A percentile compares a stretch with the other conserved stretches of the same genome.
Conservation (phyloP, 306 rosid genomes). For the Vachellia collinsii region DNA sequence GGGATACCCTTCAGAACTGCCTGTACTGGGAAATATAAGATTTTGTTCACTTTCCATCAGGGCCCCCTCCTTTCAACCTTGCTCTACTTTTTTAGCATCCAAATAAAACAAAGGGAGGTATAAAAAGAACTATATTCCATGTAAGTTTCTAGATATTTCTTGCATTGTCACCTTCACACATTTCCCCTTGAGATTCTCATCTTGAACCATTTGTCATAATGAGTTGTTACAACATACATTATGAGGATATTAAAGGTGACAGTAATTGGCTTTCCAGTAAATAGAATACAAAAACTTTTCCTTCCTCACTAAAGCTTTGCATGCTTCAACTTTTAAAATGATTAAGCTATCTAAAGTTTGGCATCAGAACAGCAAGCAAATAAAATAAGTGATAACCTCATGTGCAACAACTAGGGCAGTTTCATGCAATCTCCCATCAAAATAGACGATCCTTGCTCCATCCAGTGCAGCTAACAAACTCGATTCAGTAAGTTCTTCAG, state of each 20-base stretch:
- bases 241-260: slow-evolving; percentile 2
- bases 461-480: slow-evolving; percentile 73
- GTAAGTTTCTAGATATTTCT: slow-evolving; percentile 6
- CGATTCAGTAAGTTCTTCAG: slow-evolving; percentile 66
- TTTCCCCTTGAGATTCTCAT: slow-evolving; percentile 3
- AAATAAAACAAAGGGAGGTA: slow-evolving; percentile 14
- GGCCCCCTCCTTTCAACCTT: slow-evolving; percentile 28
- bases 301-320: neutral
- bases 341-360: slow-evolving; percentile 6
- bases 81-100: slow-evolving; percentile 23
- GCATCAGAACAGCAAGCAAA: slow-evolving; percentile 33
- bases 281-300: neutral
- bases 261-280: neutral
- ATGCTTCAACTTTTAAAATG: slow-evolving; percentile 30
- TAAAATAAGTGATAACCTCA: slow-evolving; percentile 66
- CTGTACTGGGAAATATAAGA: slow-evolving; percentile 59
- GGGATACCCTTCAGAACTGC: slow-evolving; percentile 77
- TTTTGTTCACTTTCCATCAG: slow-evolving; percentile 44
- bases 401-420: slow-evolving; percentile 83
- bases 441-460: slow-evolving; percentile 77
- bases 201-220: slow-evolving; percentile 23
- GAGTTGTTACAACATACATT: neutral
- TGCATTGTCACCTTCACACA: slow-evolving; percentile 13
- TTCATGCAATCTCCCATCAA: slow-evolving; percentile 76
- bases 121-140: slow-evolving; percentile 20